These are phyloP conservation scores for Penicillium sp. DNA, from an alignment of 2,329 filamentous ascomycete species.

Conservation along the genomic window DNA sequence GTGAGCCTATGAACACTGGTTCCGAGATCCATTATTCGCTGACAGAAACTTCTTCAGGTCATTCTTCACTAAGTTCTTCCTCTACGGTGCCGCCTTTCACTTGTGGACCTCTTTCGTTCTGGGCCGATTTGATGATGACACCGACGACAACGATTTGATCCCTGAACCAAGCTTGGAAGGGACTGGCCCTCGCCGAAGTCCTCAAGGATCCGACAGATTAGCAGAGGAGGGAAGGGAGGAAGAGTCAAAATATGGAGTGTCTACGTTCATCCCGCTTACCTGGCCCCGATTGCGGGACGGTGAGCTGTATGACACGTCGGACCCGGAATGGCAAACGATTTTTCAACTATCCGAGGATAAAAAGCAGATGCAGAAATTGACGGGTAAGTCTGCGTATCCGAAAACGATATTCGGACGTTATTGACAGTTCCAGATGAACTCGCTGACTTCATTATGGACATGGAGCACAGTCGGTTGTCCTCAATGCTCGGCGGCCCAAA, in stretches of 20 bases:
- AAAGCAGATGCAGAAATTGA: slow-evolving; percentile 47
- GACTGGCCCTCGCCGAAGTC: neutral
- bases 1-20: slow-evolving; percentile 15
- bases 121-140: slow-evolving; percentile 27
- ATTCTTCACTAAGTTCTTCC: slow-evolving; percentile 27
- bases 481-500: slow-evolving; percentile 48
- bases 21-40: neutral
- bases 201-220: slow-evolving; percentile 2
- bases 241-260: slow-evolving; percentile 40
- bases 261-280: slow-evolving; percentile 59
- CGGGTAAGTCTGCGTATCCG: slow-evolving; percentile 27
- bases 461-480: slow-evolving; percentile 42
- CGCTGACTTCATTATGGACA: slow-evolving; percentile 40
- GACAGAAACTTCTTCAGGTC: slow-evolving; percentile 17
- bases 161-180: slow-evolving; percentile 6
- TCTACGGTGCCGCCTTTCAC: slow-evolving; percentile 33
- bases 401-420: slow-evolving; percentile 1
- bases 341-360: slow-evolving; percentile 55
- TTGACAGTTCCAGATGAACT: slow-evolving; percentile 43
- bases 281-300: slow-evolving; percentile 40
- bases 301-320: slow-evolving; percentile 34
- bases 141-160: slow-evolving; percentile 17
- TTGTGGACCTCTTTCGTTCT: slow-evolving; percentile 32
- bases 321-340: slow-evolving; percentile 62
- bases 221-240: slow-evolving; percentile 15